Evolutionary conservation across 2,329 filamentous ascomycete species (phyloP), one percentile per base, ranked within the genome.

Genomic region (Colletotrichum echinochloae): DNA sequence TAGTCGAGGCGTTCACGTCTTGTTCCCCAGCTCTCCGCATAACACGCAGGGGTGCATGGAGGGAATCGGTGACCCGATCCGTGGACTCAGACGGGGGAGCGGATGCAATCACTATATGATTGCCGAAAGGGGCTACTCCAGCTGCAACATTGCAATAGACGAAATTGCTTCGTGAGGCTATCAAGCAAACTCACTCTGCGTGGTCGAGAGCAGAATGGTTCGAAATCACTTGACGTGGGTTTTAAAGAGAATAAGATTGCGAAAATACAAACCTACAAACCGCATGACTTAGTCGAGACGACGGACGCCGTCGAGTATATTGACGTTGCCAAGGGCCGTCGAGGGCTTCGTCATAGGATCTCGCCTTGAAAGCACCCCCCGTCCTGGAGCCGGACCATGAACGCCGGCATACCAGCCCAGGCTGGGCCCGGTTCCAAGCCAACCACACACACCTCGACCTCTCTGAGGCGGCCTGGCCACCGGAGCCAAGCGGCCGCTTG

Each of bases 21-120:
- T 35, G 1, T 67, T 48, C 64, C 41, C 52, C 57, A 62, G n/a
- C 57, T 67, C 64, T 70, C 67, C 51, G 67, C 67, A 67, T 54
- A 23, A 54, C 51, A 33, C 23, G 35, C 57, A 67, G 44, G 64
- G 67, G 49, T 49, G 11, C 11, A 37, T 28, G 48, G 35, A 28
- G 51, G 67, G 66, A 49, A 26, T 33, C 14, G 49, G 26, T 52
- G 49, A 70, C 51, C 41, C 46, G 62, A 56, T 56, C 39, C 54
- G 28, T 65, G 41, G 33, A 33, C 48, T 59, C 2, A 52, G 57
- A 41, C 26, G 26, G 56, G 56, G 51, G 39, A 23, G 14, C 39
- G 39, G 65, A 35, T 55, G 33, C 26, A 51, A 4, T 33, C 4
- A n/a, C 41, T 11, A 46, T 46, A 2, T n/a, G 4, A 20, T 9